A percentile compares a stretch with the other conserved stretches of the same genome.
phyloP scores from a whole-genome alignment of 495 filamentous ascomycete species.

The Mytilinidion resinicola region DNA sequence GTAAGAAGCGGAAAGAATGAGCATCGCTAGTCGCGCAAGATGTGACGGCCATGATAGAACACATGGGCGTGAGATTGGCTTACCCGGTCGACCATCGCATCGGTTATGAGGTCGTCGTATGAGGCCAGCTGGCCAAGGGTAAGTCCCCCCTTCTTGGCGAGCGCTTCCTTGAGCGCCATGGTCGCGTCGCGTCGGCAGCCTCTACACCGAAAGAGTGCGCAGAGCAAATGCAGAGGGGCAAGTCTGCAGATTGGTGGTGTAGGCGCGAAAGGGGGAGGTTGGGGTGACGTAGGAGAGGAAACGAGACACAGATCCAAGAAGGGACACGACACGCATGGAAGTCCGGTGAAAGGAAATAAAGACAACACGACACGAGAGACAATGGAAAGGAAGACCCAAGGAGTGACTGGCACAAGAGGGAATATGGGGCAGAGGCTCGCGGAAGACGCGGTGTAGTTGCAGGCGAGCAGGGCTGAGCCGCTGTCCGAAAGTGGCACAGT shows the following conservation, averaged over 20 bases:
- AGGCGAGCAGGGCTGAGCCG: neutral
- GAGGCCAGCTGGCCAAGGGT: constrained; percentile 80
- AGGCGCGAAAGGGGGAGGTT: constrained; percentile 25
- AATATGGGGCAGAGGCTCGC: neutral
- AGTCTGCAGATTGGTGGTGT: neutral
- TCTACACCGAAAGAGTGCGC: too few species aligned
- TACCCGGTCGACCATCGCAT: constrained; percentile 93
- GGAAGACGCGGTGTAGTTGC: neutral
- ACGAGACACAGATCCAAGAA: neutral
- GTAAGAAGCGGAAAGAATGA: constrained; percentile 8
- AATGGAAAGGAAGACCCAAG: neutral
- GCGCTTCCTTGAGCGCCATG: constrained; percentile 23
- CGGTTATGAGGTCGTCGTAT: constrained; percentile 94
- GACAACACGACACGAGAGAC: neutral
- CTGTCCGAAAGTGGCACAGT: too few species aligned
- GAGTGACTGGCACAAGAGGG: neutral
- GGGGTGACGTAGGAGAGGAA: constrained; percentile 24
- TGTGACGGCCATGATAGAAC: neutral
- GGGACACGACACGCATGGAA: neutral
- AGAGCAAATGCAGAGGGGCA: neutral
- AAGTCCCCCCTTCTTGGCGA: constrained; percentile 58
- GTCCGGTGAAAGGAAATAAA: neutral
- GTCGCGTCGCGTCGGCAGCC: neutral
- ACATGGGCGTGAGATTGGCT: constrained; percentile 33
- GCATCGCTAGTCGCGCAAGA: constrained; percentile 17